These are phyloP conservation scores for Lyophyllum semitale DNA, from an alignment of 768 basidiomycete species.

Conservation along the genomic window DNA sequence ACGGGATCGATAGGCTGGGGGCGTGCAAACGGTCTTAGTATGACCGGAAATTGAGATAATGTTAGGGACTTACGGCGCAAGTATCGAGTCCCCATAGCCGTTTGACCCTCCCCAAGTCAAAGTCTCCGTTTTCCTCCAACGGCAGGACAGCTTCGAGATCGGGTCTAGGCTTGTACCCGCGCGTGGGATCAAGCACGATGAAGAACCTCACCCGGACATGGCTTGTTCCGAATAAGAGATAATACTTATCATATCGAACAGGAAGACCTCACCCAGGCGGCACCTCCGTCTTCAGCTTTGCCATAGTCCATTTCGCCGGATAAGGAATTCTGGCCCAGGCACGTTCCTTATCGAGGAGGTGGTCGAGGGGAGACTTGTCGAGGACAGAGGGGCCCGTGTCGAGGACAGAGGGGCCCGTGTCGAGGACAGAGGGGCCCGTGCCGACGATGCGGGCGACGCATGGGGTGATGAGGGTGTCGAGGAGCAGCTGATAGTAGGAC, in stretches of 20 bases:
- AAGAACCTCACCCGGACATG: constrained; percentile 20
- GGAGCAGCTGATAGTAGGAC: neutral
- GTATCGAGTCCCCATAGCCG: constrained; percentile 20
- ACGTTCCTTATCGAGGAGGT: neutral
- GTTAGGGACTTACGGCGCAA: constrained; percentile 12
- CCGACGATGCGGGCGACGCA: neutral
- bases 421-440: neutral
- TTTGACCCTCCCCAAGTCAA: constrained; percentile 17
- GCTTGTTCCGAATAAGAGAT: neutral
- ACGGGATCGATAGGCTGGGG: constrained; percentile 18
- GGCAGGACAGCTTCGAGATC: constrained; percentile 19
- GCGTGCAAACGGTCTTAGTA: neutral
- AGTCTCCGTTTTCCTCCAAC: constrained; percentile 17
- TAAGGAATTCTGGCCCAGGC: neutral
- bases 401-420: neutral
- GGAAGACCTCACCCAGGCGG: constrained; percentile 16
- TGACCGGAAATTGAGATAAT: neutral
- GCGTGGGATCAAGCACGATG: constrained; percentile 3
- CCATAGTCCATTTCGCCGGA: neutral
- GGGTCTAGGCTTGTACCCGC: constrained; percentile 6
- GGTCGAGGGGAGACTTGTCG: constrained; percentile 10
- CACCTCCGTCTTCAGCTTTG: constrained; percentile 4
- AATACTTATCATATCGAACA: neutral
- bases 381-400: constrained; percentile 11
- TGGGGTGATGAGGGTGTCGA: neutral